A percentile compares a stretch with the other conserved stretches of the same genome.
Conservation (phyloP, 164 flowering plant species). For the Magnolia kwangsiensis region DNA sequence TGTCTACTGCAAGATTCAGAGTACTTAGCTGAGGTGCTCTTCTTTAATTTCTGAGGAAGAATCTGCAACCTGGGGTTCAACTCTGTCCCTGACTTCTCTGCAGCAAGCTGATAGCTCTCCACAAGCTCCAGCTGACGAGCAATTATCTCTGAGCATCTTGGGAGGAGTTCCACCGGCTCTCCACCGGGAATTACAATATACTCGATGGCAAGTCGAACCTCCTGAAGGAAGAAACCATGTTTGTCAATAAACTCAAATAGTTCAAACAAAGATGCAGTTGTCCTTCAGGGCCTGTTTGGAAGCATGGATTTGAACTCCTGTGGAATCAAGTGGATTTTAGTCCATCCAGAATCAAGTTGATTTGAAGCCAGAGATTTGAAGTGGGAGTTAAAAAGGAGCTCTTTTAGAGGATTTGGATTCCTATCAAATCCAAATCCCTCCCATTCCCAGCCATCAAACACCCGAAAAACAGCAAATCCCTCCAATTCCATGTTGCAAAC, state of each 20-base stretch:
- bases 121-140: constrained; percentile 86
- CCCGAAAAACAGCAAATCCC: too few relatives aligned
- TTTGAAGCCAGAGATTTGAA: too few relatives aligned
- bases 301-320: too few relatives aligned
- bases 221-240: constrained; percentile 35
- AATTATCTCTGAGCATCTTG: constrained; percentile 80
- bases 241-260: neutral
- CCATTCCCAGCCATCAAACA: too few relatives aligned
- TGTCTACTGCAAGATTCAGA: constrained; percentile 23
- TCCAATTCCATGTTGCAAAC: too few relatives aligned
- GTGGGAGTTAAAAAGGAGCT: too few relatives aligned
- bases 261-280: neutral
- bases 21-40: constrained; percentile 27
- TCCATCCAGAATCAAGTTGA: too few relatives aligned
- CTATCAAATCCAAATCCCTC: too few relatives aligned
- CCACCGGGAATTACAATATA: constrained; percentile 97
- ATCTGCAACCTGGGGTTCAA: constrained; percentile 81
- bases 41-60: constrained; percentile 63
- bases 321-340: too few relatives aligned
- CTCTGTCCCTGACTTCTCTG: constrained; percentile 83
- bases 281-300: too few relatives aligned
- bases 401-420: too few relatives aligned
- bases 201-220: constrained; percentile 95
- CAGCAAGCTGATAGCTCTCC: constrained; percentile 83
- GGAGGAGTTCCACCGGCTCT: constrained; percentile 94